Conservation (phyloP, 345 rosid species). For the Kandelia obovata region DNA sequence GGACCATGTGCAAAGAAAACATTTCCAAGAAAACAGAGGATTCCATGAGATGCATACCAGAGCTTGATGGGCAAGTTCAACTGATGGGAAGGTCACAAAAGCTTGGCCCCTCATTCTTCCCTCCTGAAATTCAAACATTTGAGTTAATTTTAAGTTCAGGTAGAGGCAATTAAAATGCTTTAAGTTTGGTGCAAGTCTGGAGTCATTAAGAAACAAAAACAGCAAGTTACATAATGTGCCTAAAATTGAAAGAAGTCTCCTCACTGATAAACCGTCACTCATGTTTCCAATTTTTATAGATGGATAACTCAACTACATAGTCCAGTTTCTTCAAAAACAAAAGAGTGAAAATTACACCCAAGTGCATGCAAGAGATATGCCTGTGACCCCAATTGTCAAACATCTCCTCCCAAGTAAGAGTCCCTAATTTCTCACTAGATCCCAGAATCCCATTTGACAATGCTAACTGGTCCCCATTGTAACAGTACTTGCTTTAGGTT, state of each 20-base stretch:
- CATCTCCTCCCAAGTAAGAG: too few relatives aligned
- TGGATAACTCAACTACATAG: background rate
- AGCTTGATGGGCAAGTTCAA: conserved; percentile 79
- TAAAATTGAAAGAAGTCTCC: background rate
- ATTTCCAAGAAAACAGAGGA: conserved; percentile 3
- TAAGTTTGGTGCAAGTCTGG: background rate
- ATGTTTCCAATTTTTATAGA: background rate
- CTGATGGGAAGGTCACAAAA: conserved; percentile 84
- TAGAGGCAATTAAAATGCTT: conserved; percentile 1
- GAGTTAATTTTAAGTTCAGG: conserved; percentile 5
- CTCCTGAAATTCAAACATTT: conserved; percentile 51
- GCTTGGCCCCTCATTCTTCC: conserved; percentile 99
- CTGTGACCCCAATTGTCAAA: too few relatives aligned
- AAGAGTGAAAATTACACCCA: too few relatives aligned
- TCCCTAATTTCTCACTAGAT: too few relatives aligned
- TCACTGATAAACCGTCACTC: background rate
- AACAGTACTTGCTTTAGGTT: too few relatives aligned
- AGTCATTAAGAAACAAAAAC: background rate
- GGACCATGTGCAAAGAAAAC: background rate
- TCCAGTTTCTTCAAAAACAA: too few relatives aligned
- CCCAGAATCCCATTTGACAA: too few relatives aligned
- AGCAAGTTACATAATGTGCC: background rate
- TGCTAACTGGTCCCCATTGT: too few relatives aligned
- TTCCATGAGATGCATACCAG: conserved; percentile 50
- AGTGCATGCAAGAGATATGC: too few relatives aligned